Percentiles rank a stretch among this genome's conserved stretches.
phyloP scores from a whole-genome alignment of 805 yeast species.

The Vanderwaltozyma yarrowii region DNA sequence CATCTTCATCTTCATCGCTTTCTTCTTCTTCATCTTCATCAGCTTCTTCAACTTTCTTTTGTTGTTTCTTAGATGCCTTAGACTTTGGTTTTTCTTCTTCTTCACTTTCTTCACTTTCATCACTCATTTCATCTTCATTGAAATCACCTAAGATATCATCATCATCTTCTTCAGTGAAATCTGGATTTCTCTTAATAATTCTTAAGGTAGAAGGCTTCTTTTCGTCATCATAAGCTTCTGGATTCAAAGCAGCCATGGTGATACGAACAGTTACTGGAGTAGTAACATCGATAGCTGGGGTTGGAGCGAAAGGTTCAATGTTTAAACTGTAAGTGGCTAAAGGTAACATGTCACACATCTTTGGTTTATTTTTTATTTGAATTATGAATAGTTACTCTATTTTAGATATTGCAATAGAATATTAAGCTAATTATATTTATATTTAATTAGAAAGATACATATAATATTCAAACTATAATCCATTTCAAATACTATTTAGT shows the following conservation, averaged over 20 bases:
- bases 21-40: conserved; percentile 45
- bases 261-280: conserved; percentile 84
- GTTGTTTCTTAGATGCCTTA: conserved; percentile 36
- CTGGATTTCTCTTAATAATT: conserved; percentile 63
- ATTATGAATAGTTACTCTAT: too few relatives aligned
- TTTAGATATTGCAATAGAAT: too few relatives aligned
- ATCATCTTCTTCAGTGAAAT: conserved; percentile 37
- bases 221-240: conserved; percentile 67
- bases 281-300: conserved; percentile 76
- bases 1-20: conserved; percentile 54
- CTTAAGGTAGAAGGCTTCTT: conserved; percentile 83
- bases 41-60: conserved; percentile 37
- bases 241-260: conserved; percentile 93
- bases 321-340: conserved; percentile 80
- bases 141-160: conserved; percentile 36
- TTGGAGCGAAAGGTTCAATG: conserved; percentile 78
- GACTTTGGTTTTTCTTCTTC: conserved; percentile 41
- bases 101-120: conserved; percentile 34
- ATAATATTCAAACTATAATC: too few relatives aligned
- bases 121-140: conserved; percentile 37
- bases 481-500: too few relatives aligned
- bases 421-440: too few relatives aligned
- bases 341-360: conserved; percentile 69
- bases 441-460: too few relatives aligned
- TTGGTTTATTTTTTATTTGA: conserved; percentile 1